Base-by-base conservation (phyloP, 2,329 filamentous ascomycete genomes). In the Alternaria angustiovoidea region DNA sequence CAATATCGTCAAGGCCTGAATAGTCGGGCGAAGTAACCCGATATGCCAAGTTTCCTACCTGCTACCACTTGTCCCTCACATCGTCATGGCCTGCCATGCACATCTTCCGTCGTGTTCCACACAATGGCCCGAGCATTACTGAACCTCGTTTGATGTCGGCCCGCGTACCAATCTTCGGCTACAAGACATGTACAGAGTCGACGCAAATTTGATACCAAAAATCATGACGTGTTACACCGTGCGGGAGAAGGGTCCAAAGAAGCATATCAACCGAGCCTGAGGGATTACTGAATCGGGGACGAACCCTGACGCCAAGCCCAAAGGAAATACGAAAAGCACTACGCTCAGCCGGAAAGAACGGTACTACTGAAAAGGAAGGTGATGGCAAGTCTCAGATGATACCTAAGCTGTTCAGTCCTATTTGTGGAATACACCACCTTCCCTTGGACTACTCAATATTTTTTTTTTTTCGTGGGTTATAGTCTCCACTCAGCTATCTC, bases 221-320 rank as follows among this genome's bases (percentile, higher is more conserved):
- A 47, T 56, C 46, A 57, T 57, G 53, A 60, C 54, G 57, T 57
- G 53, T 28, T 51, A 28, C 53, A 57, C 53, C 53, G 43, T 49
- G 41, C 54, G 53, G 53, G 28, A 46, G 38, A 38, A 28, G 24
- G 28, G 20, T 60, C 44, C 28, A 56, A 60, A 56, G 26, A 60
- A 49, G 53, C 55, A 54, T 30, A 47, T 41, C 5, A 39, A 42
- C 55, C 49, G 55, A 54, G 26, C 49, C n/a, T 47, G 55, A 41
- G 42, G 34, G 41, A 58, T 47, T 47, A 26, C 49, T 54, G 18
- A 28, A 42, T 58, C 34, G 18, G 49, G 38, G 24, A 44, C 32
- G 16, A 34, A 47, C 42, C 42, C 34, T 54, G 26, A 8, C 52
- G 49, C 55, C 36, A 58, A 48, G 32, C 24, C 41, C 24, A 38